These are phyloP conservation scores for Trametes gibbosa DNA, from an alignment of 768 basidiomycete species.

Conservation along the genomic window DNA sequence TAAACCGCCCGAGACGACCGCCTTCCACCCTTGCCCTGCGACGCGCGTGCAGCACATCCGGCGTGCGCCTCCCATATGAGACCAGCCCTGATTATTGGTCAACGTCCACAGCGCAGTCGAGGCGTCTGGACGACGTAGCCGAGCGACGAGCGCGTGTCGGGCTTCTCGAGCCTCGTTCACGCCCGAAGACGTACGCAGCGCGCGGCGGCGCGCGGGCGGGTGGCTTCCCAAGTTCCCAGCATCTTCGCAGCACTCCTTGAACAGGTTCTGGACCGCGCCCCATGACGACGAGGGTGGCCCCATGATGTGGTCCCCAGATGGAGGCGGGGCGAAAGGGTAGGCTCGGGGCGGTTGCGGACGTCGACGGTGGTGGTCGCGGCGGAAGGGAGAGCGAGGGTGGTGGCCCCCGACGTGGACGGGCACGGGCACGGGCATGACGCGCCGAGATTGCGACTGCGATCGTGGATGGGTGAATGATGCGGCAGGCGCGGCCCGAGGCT, in stretches of 20 bases:
- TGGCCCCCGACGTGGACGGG: background rate
- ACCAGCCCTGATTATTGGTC: too few relatives aligned
- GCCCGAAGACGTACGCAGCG: background rate
- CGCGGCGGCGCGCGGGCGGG: background rate
- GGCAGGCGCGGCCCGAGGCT: background rate
- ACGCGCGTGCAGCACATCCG: too few relatives aligned
- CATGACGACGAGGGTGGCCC: conserved; percentile 16
- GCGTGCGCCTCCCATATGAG: too few relatives aligned
- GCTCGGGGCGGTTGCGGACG: background rate
- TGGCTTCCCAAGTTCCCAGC: background rate
- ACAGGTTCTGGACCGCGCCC: background rate
- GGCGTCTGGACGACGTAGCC: too few relatives aligned
- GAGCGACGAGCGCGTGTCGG: background rate
- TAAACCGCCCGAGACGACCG: background rate
- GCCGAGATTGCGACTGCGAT: background rate
- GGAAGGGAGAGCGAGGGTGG: background rate
- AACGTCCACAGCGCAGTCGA: background rate
- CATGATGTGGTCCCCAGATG: background rate
- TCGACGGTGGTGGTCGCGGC: background rate
- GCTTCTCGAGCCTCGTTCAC: background rate
- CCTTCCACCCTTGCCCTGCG: background rate
- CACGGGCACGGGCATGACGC: background rate
- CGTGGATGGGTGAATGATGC: background rate
- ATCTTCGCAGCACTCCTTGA: background rate
- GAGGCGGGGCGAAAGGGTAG: background rate